Conservation (phyloP, 441 rosid genomes). For the Biscutella laevigata region DNA sequence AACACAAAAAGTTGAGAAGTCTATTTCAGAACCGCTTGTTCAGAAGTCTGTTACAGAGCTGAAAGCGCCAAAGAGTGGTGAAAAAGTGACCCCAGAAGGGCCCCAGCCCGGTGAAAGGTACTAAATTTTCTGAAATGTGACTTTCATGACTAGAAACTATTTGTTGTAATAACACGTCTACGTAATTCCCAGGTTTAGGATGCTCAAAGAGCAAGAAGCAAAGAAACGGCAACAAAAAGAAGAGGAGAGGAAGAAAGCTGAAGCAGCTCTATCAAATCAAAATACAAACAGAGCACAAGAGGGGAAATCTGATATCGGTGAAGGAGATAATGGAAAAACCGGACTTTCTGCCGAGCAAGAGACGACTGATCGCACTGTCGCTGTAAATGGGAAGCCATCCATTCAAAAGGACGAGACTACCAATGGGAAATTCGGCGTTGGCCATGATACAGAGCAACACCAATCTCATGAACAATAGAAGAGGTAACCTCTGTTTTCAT, state of each 20-base stretch:
- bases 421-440: conserved; percentile 23
- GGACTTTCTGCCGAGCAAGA: conserved; percentile 14
- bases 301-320: conserved; percentile 17
- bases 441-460: conserved; percentile 25
- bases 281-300: conserved; percentile 20
- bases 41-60: conserved; percentile 38
- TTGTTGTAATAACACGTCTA: conserved; percentile 11
- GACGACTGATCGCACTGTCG: conserved; percentile 25
- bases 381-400: conserved; percentile 40
- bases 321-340: conserved; percentile 25
- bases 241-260: conserved; percentile 49
- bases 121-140: not conserved
- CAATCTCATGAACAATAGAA: conserved; percentile 22
- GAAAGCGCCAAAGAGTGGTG: conserved; percentile 27
- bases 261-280: conserved; percentile 33
- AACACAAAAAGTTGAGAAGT: conserved; percentile 28
- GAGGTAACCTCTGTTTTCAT: conserved; percentile 11
- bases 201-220: conserved; percentile 73
- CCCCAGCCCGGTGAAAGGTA: conserved; percentile 74
- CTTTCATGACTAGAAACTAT: not conserved
- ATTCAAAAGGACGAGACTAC: conserved; percentile 24
- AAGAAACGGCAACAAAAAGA: conserved; percentile 55
- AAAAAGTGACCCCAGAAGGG: conserved; percentile 45
- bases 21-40: conserved; percentile 22
- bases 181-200: conserved; percentile 51